Evolutionary conservation across 73 alveolate species (phyloP).

Genomic region (Blepharisma japonicum): DNA sequence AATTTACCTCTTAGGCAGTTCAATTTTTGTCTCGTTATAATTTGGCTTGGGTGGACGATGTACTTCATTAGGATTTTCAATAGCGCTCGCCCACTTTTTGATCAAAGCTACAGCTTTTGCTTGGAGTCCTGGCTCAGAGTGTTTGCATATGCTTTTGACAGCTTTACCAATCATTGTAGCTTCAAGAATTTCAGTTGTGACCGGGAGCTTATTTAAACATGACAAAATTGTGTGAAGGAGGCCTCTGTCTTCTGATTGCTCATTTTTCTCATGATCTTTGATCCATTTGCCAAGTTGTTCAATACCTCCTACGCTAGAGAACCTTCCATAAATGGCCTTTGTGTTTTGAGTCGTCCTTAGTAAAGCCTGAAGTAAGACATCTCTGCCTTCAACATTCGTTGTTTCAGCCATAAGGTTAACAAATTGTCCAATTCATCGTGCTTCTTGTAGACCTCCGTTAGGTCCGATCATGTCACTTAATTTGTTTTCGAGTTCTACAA

Average conservation of each 20-base stretch:
- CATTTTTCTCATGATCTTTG: background rate
- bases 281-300: constrained; percentile 19
- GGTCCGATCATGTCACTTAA: constrained; percentile 8
- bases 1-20: too few species aligned
- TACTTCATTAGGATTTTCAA: background rate
- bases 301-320: constrained; percentile 16
- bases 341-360: background rate
- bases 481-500: background rate
- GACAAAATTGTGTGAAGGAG: constrained; percentile 14
- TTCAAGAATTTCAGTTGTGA: constrained; percentile 4
- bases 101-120: constrained; percentile 2
- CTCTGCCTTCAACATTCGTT: background rate
- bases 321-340: constrained; percentile 5
- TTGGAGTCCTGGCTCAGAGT: constrained; percentile 9
- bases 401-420: background rate
- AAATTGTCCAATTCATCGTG: background rate
- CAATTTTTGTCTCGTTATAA: background rate
- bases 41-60: background rate
- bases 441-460: constrained; percentile 2
- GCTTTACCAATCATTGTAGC: background rate
- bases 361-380: background rate
- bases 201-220: constrained; percentile 22
- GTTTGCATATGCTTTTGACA: background rate
- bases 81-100: constrained; percentile 4
- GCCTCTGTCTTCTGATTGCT: background rate